phyloP scores from a whole-genome alignment of 2,329 filamentous ascomycete genomes.

The Pestalotiopsis sp. region DNA sequence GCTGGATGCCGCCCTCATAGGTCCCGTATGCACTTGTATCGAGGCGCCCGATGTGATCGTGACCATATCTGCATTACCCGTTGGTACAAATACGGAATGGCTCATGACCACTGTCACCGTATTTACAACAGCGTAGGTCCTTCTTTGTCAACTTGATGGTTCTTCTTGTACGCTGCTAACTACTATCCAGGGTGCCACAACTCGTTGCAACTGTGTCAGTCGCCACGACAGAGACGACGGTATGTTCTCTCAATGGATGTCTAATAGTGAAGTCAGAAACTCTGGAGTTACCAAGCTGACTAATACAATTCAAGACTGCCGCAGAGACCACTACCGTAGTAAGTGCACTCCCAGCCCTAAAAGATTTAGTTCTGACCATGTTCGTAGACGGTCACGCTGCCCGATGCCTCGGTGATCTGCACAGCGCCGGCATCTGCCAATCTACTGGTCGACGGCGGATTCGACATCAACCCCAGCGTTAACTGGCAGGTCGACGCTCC shows the following conservation, averaged over 20 bases:
- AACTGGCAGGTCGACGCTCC: too few species aligned
- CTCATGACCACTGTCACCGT: neutral
- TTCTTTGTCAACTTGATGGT: neutral
- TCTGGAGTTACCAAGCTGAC: neutral
- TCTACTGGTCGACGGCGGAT: neutral
- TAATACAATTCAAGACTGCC: neutral
- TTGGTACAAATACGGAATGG: neutral
- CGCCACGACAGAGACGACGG: neutral
- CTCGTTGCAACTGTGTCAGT: neutral
- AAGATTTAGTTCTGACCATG: neutral
- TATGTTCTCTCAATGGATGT: neutral
- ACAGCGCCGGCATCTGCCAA: neutral
- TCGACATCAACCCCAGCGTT: neutral
- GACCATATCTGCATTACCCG: neutral
- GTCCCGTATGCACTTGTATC: neutral
- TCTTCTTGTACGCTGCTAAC: neutral
- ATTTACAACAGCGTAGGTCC: neutral
- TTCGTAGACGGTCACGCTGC: neutral
- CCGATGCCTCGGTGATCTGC: neutral
- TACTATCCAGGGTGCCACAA: neutral
- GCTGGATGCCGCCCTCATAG: neutral
- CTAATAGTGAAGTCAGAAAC: too few species aligned
- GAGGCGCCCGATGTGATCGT: neutral
- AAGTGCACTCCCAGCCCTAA: neutral
- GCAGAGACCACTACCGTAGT: neutral